Conservation (phyloP, 164 flowering plant species). For the Stephania yunnanensis region DNA sequence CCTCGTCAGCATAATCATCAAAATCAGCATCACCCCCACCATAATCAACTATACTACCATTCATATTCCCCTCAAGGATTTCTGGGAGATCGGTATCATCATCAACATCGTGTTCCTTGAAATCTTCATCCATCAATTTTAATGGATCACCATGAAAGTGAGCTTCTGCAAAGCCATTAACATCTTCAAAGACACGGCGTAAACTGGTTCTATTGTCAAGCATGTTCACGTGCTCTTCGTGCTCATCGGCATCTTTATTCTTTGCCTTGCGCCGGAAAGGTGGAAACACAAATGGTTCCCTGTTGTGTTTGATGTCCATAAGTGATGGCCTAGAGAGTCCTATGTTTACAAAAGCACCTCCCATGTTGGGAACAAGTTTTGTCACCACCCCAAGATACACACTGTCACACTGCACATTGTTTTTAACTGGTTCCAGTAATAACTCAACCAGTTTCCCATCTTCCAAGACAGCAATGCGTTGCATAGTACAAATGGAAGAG, state of each 20-base stretch:
- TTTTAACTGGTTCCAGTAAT: conserved; percentile 84
- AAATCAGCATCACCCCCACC: conserved; percentile 33
- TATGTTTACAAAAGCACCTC: conserved; percentile 95
- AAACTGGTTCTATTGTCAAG: conserved; percentile 22
- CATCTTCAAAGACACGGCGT: conserved; percentile 24
- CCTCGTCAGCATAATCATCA: conserved; percentile 32
- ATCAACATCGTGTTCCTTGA: conserved; percentile 48
- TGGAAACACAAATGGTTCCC: conserved; percentile 76
- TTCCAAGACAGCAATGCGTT: conserved; percentile 89
- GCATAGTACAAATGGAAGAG: conserved; percentile 91
- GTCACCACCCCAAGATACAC: conserved; percentile 84
- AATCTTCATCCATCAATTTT: conserved; percentile 33
- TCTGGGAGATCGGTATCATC: conserved; percentile 45
- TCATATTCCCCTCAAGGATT: conserved; percentile 27
- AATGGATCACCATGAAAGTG: conserved; percentile 36
- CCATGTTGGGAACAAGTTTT: conserved; percentile 89
- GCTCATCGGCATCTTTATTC: conserved; percentile 25
- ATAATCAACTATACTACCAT: conserved; percentile 41
- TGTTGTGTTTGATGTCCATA: conserved; percentile 67
- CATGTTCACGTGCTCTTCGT: conserved; percentile 20
- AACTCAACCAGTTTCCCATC: conserved; percentile 80
- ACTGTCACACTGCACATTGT: conserved; percentile 80
- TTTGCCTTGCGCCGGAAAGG: conserved; percentile 41
- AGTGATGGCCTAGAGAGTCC: conserved; percentile 73
- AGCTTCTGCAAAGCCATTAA: conserved; percentile 28